Base-by-base conservation (phyloP, 192 early-diverging fungal genomes). In the Gigaspora rosea region DNA sequence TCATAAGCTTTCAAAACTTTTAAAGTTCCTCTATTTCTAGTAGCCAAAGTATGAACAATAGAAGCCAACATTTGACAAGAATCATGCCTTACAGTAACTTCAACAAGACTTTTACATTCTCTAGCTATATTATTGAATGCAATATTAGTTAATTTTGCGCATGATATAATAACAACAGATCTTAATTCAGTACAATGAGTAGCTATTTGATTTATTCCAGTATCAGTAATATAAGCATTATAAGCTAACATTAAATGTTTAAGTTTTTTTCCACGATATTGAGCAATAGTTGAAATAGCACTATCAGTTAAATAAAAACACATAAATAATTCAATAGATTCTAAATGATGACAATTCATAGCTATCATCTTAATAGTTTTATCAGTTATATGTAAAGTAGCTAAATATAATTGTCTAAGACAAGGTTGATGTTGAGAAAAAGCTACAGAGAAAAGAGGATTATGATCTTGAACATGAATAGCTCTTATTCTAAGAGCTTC, bases 181-280 rank as follows among this genome's bases (percentile, higher is more conserved):
- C 16, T 66, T 66, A 66, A 18, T 41, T 66, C 36, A 4, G 18
- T 66, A 66, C 64, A 66, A 66, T 66, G 12, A 35, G 9, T 66
- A 2, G 64, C 64, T 6, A 66, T 47, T n/a, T 66, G 15, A 41
- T 41, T 46, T 18, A 66, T 66, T 9, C 64, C 36, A 41, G 15
- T 35, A 66, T 66, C 64, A 6, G 64, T 66, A 41, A 66, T 41
- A 46, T 36, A 36, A 41, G 64, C 41, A 66, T 66, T 66, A 66
- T 66, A 66, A n/a, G 64, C 64, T 66, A 66, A 41, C 64, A 66
- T 66, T 8, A 66, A n/a, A n/a, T 66, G 64, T 66, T 66, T 66
- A 41, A 66, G 36, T 41, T 66, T 32, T 41, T 9, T 47, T 18
- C 36, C 36, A 66, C 64, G 64, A 66, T 66, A 35, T 18, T 20